Evolutionary conservation across 805 yeast genomes (phyloP).

Genomic region (Sugiyamaella americana): DNA sequence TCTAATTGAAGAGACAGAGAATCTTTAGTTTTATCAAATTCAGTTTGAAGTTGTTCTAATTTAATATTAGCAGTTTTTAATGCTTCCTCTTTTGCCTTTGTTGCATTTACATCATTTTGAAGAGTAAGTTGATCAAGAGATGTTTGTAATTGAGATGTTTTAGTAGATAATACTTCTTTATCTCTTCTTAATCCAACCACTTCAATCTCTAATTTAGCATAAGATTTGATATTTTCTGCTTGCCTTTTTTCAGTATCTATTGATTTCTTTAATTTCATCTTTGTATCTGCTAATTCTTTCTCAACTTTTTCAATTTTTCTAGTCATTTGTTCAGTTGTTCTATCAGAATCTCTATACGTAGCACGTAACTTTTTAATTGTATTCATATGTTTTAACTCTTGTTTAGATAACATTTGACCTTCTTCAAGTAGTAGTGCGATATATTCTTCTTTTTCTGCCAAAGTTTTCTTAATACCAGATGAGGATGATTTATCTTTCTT

Average conservation of each 20-base stretch:
- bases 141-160: constrained; percentile 20
- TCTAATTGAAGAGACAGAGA: constrained; percentile 32
- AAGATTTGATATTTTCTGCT: constrained; percentile 15
- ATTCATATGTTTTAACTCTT: constrained; percentile 63
- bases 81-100: constrained; percentile 27
- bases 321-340: constrained; percentile 26
- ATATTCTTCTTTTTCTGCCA: constrained; percentile 49
- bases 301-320: constrained; percentile 28
- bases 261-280: constrained; percentile 24
- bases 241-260: constrained; percentile 19
- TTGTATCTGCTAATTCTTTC: constrained; percentile 38
- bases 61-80: constrained; percentile 25
- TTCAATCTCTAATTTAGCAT: constrained; percentile 14
- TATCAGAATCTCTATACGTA: constrained; percentile 39
- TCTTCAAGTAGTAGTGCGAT: constrained; percentile 65
- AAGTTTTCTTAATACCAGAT: constrained; percentile 28
- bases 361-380: constrained; percentile 57
- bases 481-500: constrained; percentile 9
- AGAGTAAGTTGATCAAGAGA: constrained; percentile 26
- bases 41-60: constrained; percentile 24
- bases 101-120: constrained; percentile 25
- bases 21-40: constrained; percentile 30
- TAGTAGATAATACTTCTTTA: constrained; percentile 14
- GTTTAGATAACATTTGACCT: constrained; percentile 64
- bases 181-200: constrained; percentile 11